Evolutionary conservation across 441 rosid species (phyloP).

Genomic region (Arabidopsis hybrid): DNA sequence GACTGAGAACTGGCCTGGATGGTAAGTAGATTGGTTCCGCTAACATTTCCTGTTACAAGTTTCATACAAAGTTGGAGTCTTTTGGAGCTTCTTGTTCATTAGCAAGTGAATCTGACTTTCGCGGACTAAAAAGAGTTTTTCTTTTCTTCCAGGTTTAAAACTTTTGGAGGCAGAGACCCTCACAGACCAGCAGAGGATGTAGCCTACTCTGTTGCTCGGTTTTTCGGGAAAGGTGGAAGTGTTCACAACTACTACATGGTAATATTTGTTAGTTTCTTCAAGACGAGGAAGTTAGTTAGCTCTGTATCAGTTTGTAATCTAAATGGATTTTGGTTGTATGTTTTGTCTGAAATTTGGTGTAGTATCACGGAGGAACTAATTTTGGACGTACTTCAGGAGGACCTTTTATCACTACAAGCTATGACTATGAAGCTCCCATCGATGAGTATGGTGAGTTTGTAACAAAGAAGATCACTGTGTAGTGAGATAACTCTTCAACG

Average conservation of each 20-base stretch:
- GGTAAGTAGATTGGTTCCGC: conserved; percentile 53
- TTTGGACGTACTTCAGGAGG: conserved; percentile 97
- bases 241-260: conserved; percentile 96
- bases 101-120: neutral
- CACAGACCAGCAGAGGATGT: conserved; percentile 92
- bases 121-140: neutral
- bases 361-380: conserved; percentile 99
- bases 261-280: conserved; percentile 27
- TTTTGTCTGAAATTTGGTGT: conserved; percentile 22
- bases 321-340: neutral
- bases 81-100: conserved; percentile 16
- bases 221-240: conserved; percentile 91
- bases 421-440: conserved; percentile 97
- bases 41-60: conserved; percentile 15
- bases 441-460: conserved; percentile 88
- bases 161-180: conserved; percentile 91
- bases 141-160: conserved; percentile 71
- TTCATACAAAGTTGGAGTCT: conserved; percentile 5
- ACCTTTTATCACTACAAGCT: conserved; percentile 95
- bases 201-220: conserved; percentile 93
- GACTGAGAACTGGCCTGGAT: conserved; percentile 99
- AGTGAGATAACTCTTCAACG: neutral
- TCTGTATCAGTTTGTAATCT: conserved; percentile 12
- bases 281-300: neutral
- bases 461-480: conserved; percentile 21